These are phyloP conservation scores for Trametes meyenii DNA, from an alignment of 768 basidiomycete species.

Conservation along the genomic window DNA sequence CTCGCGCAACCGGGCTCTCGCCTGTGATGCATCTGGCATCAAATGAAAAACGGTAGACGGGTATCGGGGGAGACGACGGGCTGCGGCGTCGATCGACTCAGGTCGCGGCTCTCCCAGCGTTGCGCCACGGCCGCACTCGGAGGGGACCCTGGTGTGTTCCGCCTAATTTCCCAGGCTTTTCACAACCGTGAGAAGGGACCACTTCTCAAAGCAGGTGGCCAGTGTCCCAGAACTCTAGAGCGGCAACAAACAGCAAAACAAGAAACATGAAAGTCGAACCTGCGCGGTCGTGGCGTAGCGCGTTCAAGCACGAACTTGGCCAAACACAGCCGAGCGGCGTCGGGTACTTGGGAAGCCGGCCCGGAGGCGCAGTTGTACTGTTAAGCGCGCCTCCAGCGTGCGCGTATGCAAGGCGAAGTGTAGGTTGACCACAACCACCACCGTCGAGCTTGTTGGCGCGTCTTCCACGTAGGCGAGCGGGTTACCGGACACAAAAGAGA, in stretches of 20 bases:
- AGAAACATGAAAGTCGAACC: neutral
- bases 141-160: neutral
- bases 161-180: neutral
- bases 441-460: neutral
- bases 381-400: neutral
- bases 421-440: conserved; percentile 1
- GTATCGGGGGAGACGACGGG: neutral
- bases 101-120: conserved; percentile 6
- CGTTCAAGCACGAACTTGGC: neutral
- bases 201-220: too few species aligned
- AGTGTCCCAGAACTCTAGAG: too few species aligned
- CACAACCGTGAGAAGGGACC: neutral
- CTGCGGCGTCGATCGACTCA: neutral
- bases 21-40: too few species aligned
- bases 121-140: conserved; percentile 9
- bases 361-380: neutral
- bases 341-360: conserved; percentile 1
- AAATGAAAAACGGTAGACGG: too few species aligned
- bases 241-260: too few species aligned
- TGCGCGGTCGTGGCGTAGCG: neutral
- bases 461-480: neutral
- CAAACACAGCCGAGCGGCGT: neutral
- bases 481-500: neutral
- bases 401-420: neutral
- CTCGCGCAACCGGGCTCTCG: neutral